Evolutionary conservation across 495 filamentous ascomycete species (phyloP), one percentile per base, ranked within the genome.

Genomic region (Letharia lupina): DNA sequence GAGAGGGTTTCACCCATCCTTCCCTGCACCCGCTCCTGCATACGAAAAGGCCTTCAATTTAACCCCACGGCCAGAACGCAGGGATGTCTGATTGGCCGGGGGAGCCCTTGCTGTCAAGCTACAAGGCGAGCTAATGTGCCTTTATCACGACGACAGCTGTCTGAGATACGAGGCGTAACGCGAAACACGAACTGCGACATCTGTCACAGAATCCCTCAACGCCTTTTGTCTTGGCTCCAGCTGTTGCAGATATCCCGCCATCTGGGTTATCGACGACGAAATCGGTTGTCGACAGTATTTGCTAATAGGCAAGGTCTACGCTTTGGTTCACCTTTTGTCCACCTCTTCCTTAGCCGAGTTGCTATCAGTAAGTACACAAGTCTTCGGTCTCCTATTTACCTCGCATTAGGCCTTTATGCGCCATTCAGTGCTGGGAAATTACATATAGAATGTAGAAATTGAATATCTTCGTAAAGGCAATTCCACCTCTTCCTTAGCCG

Each of bases 81-180:
- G 52, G 52, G 52, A 56, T 56, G 28, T 56, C 31, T 33, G 28
- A 31, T 54, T 56, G 52, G 28, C 52, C n/a, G 31, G 41, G 20
- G 16, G 11, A 33, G 18, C 41, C 42, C 28, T 47, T 41, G 13
- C 45, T 48, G 42, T 15, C 4, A n/a, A 44, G 40, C 18, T 31
- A 39, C 41, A 28, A 28, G 33, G 54, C 0, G 31, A 60, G 56
- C 63, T 65, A 65, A 65, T 60, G 40, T 60, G 58, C 33, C 42
- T 37, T 60, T 60, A 60, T 60, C 52, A 65, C 54, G 33, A 65
- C 54, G 63, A 48, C 54, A 60, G 28, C 20, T 42, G 45, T 42
- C 52, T 44, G 44, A 56, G 39, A 20, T 56, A 58, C 50, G 23
- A 28, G 28, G 31, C 18, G 39, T 18, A 44, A 37, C 15, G 6